phyloP scores from a whole-genome alignment of 2,329 filamentous ascomycete genomes.

The Penicillium palitans region DNA sequence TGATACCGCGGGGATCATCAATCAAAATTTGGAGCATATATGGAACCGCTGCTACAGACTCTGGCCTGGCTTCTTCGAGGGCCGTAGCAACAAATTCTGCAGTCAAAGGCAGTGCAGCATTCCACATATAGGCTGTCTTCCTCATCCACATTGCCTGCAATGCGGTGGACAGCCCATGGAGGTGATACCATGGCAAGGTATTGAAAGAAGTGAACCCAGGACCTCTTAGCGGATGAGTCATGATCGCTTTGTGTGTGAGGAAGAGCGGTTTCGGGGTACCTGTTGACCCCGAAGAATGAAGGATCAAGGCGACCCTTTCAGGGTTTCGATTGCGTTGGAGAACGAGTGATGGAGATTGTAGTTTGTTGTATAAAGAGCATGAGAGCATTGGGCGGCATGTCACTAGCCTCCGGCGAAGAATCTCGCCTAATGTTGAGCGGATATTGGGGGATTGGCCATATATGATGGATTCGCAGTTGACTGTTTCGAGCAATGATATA shows the following conservation, averaged over 20 bases:
- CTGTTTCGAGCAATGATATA: conserved; percentile 41
- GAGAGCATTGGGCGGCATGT: conserved; percentile 29
- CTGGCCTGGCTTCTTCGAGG: conserved; percentile 39
- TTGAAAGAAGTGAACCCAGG: conserved; percentile 46
- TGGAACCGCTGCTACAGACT: conserved; percentile 46
- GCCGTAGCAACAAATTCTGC: conserved; percentile 38
- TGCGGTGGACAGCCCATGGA: conserved; percentile 45
- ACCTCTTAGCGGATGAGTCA: conserved; percentile 38
- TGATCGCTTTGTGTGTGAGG: conserved; percentile 44
- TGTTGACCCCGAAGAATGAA: conserved; percentile 53
- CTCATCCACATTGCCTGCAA: conserved; percentile 49
- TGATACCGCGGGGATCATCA: conserved; percentile 38
- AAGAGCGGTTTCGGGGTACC: conserved; percentile 50
- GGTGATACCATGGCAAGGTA: conserved; percentile 48
- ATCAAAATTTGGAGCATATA: conserved; percentile 46
- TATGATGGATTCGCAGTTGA: conserved; percentile 39
- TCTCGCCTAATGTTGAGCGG: conserved; percentile 32
- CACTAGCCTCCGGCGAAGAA: conserved; percentile 27
- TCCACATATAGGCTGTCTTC: conserved; percentile 45
- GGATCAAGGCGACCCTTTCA: conserved; percentile 42
- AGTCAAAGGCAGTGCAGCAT: conserved; percentile 43
- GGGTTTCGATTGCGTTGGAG: conserved; percentile 23
- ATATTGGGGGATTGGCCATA: conserved; percentile 40
- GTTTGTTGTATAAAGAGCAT: conserved; percentile 2
- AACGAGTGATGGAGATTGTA: conserved; percentile 18